Conservation (phyloP, 1,284 basidiomycete genomes). For the Rhizoctonia solani region DNA sequence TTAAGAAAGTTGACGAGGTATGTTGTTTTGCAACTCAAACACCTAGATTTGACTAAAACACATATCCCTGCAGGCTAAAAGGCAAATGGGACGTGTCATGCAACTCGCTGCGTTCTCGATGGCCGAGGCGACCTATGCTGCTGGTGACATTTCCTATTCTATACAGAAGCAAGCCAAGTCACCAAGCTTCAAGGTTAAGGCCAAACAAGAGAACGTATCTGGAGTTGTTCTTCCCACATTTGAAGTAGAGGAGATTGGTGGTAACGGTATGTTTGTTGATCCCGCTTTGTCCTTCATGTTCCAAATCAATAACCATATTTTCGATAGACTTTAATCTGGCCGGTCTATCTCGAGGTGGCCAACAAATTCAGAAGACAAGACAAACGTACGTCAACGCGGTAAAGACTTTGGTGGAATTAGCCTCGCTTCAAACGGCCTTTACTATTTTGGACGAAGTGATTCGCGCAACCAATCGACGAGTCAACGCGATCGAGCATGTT, state of each 20-base stretch:
- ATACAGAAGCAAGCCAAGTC: slow-evolving; percentile 90
- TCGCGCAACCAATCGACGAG: slow-evolving; percentile 94
- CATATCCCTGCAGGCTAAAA: slow-evolving; percentile 73
- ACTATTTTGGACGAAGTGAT: slow-evolving; percentile 99
- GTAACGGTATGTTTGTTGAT: slow-evolving; percentile 67
- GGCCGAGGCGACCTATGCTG: slow-evolving; percentile 97
- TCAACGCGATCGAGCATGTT: slow-evolving; percentile 98
- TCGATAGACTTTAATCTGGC: slow-evolving; percentile 92
- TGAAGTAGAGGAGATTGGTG: slow-evolving; percentile 82
- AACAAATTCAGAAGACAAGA: slow-evolving; percentile 91
- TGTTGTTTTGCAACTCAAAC: slow-evolving; percentile 41
- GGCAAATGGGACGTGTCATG: slow-evolving; percentile 99
- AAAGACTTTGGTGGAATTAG: slow-evolving; percentile 95
- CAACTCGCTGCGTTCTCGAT: slow-evolving; percentile 98
- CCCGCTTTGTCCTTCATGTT: not conserved
- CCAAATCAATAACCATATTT: not conserved
- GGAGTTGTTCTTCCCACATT: slow-evolving; percentile 98
- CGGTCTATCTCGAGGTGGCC: slow-evolving; percentile 96
- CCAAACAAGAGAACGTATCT: slow-evolving; percentile 98
- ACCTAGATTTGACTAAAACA: not conserved
- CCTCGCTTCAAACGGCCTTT: slow-evolving; percentile 96
- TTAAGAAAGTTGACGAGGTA: slow-evolving; percentile 93
- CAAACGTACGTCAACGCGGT: slow-evolving; percentile 98
- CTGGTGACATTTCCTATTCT: slow-evolving; percentile 96
- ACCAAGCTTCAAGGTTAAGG: slow-evolving; percentile 90